Base-by-base conservation (phyloP, 2,329 filamentous ascomycete genomes). In the Beauveria caledonica region DNA sequence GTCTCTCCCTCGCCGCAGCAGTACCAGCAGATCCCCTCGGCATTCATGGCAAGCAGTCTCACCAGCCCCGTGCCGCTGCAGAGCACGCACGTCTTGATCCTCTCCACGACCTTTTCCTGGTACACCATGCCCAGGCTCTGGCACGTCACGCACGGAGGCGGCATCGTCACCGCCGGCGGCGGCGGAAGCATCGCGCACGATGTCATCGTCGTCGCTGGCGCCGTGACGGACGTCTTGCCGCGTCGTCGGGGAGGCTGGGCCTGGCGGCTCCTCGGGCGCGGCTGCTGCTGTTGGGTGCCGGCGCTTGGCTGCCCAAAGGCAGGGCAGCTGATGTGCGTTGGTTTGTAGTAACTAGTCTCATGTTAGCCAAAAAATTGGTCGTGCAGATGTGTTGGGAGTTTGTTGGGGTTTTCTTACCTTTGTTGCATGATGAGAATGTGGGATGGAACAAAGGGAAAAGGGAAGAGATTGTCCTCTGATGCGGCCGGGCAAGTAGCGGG, bases 1-100 rank as follows among this genome's bases (percentile, higher is more conserved):
- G 48, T 59, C 40, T 52, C 46, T 8, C 57, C 57, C 25, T 40
- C 36, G n/a, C 57, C 57, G 49, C 46, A n/a, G 40, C 57, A 59
- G 49, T 59, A 15, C 39, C 39, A 52, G 23, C 57, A 59, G 10
- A 11, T 6, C 1, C 23, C 33, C 21, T 45, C 39, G 5, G 17
- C 36, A 3, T 17, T 5, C 2, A 3, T 2, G 23, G 23, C 5
- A 9, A 6, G 5, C 17, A 25, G 8, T 19, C 8, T 42, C 10
- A 59, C 9, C 2, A 17, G 3, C 13, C 36, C 39, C 11, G 3
- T 10, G 5, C 57, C 57, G 13, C 2, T 3, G 48, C 57, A 59
- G 19, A 52, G 39, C n/a, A 13, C 46, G 17, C 57, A 59, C 25
- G 8, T 19, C 39, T 45, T 51, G 25, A 19, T 52, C 15, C 42